Conservation (phyloP, 2,329 filamentous ascomycete species). For the Daldinia eschscholtzii region DNA sequence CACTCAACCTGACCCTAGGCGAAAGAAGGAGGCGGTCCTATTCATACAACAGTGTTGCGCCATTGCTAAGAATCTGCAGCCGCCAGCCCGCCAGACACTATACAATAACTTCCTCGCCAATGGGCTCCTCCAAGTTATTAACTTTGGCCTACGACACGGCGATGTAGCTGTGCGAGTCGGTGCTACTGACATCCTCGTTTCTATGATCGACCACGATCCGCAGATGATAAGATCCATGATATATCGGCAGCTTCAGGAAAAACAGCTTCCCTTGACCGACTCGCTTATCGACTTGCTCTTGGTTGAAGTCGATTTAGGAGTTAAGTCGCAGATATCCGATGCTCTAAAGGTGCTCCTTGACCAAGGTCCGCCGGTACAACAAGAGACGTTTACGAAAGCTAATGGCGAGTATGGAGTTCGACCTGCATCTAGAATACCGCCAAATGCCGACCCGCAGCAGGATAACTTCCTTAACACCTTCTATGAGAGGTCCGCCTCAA, state of each 20-base stretch:
- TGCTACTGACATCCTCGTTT: constrained; percentile 92
- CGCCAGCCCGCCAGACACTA: constrained; percentile 80
- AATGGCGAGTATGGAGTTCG: constrained; percentile 78
- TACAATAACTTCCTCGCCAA: constrained; percentile 92
- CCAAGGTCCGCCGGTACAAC: constrained; percentile 64
- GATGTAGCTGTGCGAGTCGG: constrained; percentile 90
- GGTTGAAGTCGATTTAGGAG: constrained; percentile 90
- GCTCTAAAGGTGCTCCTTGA: constrained; percentile 94
- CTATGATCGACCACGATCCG: constrained; percentile 95
- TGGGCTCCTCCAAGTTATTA: constrained; percentile 89
- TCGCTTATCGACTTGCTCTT: constrained; percentile 92
- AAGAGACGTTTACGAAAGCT: constrained; percentile 71
- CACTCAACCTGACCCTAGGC: constrained; percentile 72
- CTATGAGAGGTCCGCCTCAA: constrained; percentile 87
- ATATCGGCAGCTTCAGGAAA: constrained; percentile 90
- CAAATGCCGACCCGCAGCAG: constrained; percentile 76
- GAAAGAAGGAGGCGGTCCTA: constrained; percentile 92
- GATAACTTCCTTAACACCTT: constrained; percentile 89
- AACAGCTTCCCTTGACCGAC: constrained; percentile 87
- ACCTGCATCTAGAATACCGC: constrained; percentile 62
- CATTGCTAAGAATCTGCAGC: constrained; percentile 94
- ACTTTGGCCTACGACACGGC: constrained; percentile 86
- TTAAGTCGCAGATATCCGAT: constrained; percentile 95
- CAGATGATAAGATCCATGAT: constrained; percentile 94
- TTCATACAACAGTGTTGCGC: constrained; percentile 97